Evolutionary conservation across 768 basidiomycete species (phyloP).

Genomic region (Neoboletus brunneissimus): DNA sequence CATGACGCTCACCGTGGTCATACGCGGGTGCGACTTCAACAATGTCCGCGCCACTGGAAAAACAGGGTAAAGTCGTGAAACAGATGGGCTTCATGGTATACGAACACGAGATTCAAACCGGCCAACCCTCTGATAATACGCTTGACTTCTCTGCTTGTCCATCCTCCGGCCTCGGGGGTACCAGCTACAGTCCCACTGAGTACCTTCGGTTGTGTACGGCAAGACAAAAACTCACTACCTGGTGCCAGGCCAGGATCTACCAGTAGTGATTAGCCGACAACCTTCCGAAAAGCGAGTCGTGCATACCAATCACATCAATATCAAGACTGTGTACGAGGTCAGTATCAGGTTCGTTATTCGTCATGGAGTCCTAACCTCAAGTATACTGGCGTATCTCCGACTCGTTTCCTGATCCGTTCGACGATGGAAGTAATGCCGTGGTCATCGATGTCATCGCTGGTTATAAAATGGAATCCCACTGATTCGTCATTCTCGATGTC

Average conservation of each 20-base stretch:
- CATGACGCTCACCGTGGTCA: conserved; percentile 20
- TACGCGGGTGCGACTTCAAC: conserved; percentile 29
- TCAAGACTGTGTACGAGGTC: conserved; percentile 49
- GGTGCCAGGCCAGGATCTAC: conserved; percentile 77
- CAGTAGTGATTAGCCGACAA: conserved; percentile 2
- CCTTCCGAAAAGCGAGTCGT: neutral
- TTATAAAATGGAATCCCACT: conserved; percentile 77
- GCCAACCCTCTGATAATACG: conserved; percentile 75
- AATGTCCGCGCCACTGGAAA: conserved; percentile 21
- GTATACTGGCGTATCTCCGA: conserved; percentile 76
- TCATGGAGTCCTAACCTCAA: conserved; percentile 43
- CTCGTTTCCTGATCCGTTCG: conserved; percentile 62
- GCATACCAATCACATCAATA: conserved; percentile 73
- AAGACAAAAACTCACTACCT: conserved; percentile 52
- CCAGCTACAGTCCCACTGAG: conserved; percentile 48
- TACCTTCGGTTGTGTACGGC: neutral
- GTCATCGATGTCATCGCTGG: conserved; percentile 82
- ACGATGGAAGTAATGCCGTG: conserved; percentile 69
- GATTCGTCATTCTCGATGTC: conserved; percentile 62
- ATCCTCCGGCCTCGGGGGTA: conserved; percentile 82
- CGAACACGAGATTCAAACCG: conserved; percentile 76
- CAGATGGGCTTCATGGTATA: neutral
- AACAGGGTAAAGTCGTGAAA: neutral
- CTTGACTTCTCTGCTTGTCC: conserved; percentile 81
- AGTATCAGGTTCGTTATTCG: neutral